phyloP scores from a whole-genome alignment of 495 filamentous ascomycete genomes.

The Lophiostoma macrostomum region DNA sequence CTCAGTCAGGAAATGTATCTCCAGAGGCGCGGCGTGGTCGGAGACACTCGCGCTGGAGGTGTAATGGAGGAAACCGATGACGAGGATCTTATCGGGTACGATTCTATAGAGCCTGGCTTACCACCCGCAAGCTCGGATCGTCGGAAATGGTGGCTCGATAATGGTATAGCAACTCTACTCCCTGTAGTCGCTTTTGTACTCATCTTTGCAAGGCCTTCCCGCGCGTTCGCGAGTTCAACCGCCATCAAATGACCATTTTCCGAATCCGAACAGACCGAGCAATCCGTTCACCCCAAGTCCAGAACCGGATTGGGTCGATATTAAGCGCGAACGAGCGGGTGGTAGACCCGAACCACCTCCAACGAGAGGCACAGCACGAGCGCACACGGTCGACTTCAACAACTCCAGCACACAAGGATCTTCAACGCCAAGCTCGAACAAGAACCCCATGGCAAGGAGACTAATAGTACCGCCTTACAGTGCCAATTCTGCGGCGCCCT shows the following conservation, averaged over 20 bases:
- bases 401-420: background rate
- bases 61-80: conserved; percentile 57
- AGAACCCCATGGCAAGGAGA: conserved; percentile 17
- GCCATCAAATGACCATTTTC: conserved; percentile 55
- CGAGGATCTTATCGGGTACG: conserved; percentile 70
- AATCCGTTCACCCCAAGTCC: conserved; percentile 74
- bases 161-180: conserved; percentile 47
- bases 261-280: conserved; percentile 68
- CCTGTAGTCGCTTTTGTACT: conserved; percentile 1
- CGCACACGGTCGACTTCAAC: conserved; percentile 17
- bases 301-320: conserved; percentile 75
- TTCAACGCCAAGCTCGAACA: conserved; percentile 5
- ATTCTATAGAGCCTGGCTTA: conserved; percentile 72
- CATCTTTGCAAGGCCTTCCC: conserved; percentile 55
- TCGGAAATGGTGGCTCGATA: conserved; percentile 93
- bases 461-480: conserved; percentile 21
- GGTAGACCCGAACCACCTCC: conserved; percentile 18
- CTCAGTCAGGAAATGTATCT: conserved; percentile 71
- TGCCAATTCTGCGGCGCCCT: background rate
- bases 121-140: conserved; percentile 88
- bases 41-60: conserved; percentile 44
- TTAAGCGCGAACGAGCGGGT: conserved; percentile 33
- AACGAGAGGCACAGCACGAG: conserved; percentile 12
- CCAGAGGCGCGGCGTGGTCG: conserved; percentile 59
- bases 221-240: conserved; percentile 68